Percentiles rank a stretch among this genome's conserved stretches.
Evolutionary conservation across 192 early-diverging fungal species (phyloP).

Genomic region (Coemansia sp.): DNA sequence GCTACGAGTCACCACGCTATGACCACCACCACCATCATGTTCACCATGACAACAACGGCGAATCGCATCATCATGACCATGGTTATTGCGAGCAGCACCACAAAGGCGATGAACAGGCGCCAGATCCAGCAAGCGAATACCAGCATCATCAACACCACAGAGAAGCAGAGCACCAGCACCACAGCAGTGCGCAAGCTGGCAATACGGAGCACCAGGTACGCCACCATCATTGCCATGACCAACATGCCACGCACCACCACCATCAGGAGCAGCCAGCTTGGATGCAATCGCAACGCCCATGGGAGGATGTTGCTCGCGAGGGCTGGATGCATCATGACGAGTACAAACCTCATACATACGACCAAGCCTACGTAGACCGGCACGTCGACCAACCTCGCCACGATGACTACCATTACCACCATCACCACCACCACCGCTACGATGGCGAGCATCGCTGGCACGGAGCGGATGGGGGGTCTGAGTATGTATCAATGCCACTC

Average conservation of each 20-base stretch:
- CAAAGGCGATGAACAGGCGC: background rate
- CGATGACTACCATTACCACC: slow-evolving; percentile 7
- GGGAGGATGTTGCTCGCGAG: slow-evolving; percentile 59
- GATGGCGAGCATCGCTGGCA: slow-evolving; percentile 1
- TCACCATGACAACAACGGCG: background rate
- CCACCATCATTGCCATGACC: background rate
- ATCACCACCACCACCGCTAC: slow-evolving; percentile 3
- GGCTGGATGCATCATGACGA: slow-evolving; percentile 54
- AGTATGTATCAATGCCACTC: slow-evolving; percentile 26
- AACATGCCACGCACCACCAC: background rate
- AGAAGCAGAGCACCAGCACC: background rate
- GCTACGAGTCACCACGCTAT: background rate
- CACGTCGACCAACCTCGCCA: slow-evolving; percentile 37
- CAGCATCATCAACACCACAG: background rate
- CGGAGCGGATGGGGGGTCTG: background rate
- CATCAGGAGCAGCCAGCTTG: slow-evolving; percentile 24
- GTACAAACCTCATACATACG: slow-evolving; percentile 47
- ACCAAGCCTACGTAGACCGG: slow-evolving; percentile 54
- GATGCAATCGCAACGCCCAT: slow-evolving; percentile 56
- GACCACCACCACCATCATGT: background rate
- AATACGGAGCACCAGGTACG: background rate
- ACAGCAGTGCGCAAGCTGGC: background rate
- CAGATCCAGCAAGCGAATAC: background rate
- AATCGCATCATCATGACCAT: slow-evolving; percentile 5
- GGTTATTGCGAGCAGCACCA: background rate